phyloP scores from a whole-genome alignment of 306 rosid species.

The Prunus armeniaca region DNA sequence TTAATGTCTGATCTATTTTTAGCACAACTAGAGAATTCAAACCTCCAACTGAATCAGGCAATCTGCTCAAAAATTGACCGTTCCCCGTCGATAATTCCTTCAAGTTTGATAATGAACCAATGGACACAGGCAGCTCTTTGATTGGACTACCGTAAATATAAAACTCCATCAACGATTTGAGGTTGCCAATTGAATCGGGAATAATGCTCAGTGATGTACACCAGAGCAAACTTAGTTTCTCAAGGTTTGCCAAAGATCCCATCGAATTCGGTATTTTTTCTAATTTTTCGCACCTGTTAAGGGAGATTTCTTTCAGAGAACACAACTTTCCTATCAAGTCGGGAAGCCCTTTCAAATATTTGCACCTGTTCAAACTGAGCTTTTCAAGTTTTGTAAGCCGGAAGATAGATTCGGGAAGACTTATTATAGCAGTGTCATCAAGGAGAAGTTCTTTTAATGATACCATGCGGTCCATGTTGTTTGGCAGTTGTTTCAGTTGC shows the following conservation, averaged over 20 bases:
- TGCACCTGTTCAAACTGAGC: conserved; percentile 38
- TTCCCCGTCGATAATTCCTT: conserved; percentile 33
- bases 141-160: conserved; percentile 20
- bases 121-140: conserved; percentile 45
- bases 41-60: conserved; percentile 44
- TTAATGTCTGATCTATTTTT: conserved; percentile 41
- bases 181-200: conserved; percentile 46
- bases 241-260: conserved; percentile 20
- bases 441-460: conserved; percentile 36
- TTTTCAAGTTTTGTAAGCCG: conserved; percentile 41
- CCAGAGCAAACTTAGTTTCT: conserved; percentile 5
- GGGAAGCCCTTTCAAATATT: conserved; percentile 36
- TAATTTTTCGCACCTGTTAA: conserved; percentile 28
- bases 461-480: no score
- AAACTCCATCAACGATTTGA: conserved; percentile 35
- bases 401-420: conserved; percentile 48
- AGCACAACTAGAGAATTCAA: conserved; percentile 44
- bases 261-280: conserved; percentile 49
- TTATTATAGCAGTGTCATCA: conserved; percentile 40
- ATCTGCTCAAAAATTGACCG: conserved; percentile 22
- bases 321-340: conserved; percentile 37
- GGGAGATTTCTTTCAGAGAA: conserved; percentile 47
- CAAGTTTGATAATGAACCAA: conserved; percentile 51
- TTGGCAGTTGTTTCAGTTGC: conserved; percentile 36
- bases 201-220: conserved; percentile 46